Percentiles rank a stretch among this genome's conserved stretches.
phyloP scores from a whole-genome alignment of 2,329 filamentous ascomycete species.

The Dryadomyces quercivorus region DNA sequence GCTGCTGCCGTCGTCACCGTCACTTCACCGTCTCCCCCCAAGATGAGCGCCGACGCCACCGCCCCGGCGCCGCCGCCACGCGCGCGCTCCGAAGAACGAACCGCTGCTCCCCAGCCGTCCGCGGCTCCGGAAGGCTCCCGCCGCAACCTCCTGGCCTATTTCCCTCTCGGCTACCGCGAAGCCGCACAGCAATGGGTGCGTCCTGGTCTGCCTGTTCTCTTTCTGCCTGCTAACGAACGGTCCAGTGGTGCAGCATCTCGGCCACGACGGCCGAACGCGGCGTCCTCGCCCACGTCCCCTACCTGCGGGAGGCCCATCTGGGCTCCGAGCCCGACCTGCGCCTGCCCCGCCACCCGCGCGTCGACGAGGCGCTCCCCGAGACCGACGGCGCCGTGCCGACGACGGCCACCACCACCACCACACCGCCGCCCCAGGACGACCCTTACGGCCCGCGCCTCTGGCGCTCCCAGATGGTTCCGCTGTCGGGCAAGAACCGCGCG shows the following conservation, averaged over 20 bases:
- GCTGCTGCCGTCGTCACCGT: not conserved
- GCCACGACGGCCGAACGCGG: slow-evolving; percentile 76
- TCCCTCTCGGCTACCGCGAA: slow-evolving; percentile 85
- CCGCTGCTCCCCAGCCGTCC: slow-evolving; percentile 5
- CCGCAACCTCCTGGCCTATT: slow-evolving; percentile 45
- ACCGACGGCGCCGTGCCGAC: not conserved
- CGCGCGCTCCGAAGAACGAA: slow-evolving; percentile 6
- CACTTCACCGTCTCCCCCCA: not conserved
- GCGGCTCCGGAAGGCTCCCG: slow-evolving; percentile 5
- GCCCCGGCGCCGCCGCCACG: not conserved
- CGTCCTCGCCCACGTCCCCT: slow-evolving; percentile 76
- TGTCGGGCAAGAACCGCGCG: slow-evolving; percentile 75
- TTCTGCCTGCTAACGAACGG: slow-evolving; percentile 9
- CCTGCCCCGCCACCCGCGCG: slow-evolving; percentile 2
- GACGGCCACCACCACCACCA: slow-evolving; percentile 19
- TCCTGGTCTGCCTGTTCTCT: too few species aligned
- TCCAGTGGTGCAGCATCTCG: slow-evolving; percentile 73
- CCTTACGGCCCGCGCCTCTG: slow-evolving; percentile 78
- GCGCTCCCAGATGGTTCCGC: slow-evolving; percentile 71
- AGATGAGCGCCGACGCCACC: slow-evolving; percentile 9
- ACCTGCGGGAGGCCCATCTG: slow-evolving; percentile 60
- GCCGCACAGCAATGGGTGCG: slow-evolving; percentile 80
- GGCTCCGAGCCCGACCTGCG: slow-evolving; percentile 11
- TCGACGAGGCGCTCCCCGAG: not conserved
- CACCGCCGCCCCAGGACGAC: slow-evolving; percentile 37